These are phyloP conservation scores for Henckelia pumila DNA, from an alignment of 257 asterid species.

Conservation along the genomic window DNA sequence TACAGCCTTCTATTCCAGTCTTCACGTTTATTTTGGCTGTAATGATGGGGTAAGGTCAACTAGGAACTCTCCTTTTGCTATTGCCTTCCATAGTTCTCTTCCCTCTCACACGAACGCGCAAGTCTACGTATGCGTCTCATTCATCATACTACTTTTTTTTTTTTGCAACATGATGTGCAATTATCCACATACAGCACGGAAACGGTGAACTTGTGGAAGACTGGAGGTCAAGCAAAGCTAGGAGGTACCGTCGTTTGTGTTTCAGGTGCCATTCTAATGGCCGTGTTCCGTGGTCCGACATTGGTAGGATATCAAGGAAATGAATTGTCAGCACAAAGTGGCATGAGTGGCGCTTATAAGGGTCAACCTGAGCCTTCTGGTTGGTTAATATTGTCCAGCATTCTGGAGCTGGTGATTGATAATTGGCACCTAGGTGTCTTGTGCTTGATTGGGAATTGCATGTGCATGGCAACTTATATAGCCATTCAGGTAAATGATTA, in stretches of 20 bases:
- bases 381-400: conserved; percentile 61
- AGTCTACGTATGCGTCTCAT: not conserved
- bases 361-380: conserved; percentile 89
- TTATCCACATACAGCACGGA: conserved; percentile 76
- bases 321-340: conserved; percentile 47
- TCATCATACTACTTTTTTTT: not conserved
- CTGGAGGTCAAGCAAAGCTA: conserved; percentile 86
- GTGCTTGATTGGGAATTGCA: conserved; percentile 90
- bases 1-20: conserved; percentile 75
- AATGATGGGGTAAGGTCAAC: conserved; percentile 73
- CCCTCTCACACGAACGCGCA: not conserved
- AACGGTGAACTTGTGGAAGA: conserved; percentile 59
- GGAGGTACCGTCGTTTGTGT: conserved; percentile 91
- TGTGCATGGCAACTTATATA: conserved; percentile 84
- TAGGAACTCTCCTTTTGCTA: conserved; percentile 12
- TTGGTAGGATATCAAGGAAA: conserved; percentile 61
- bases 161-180: conserved; percentile 29
- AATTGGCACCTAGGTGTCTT: conserved; percentile 86
- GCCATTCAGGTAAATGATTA: conserved; percentile 71
- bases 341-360: conserved; percentile 69
- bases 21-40: conserved; percentile 86
- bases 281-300: conserved; percentile 79
- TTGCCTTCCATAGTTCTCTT: not conserved
- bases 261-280: conserved; percentile 87
- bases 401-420: conserved; percentile 64